phyloP scores from a whole-genome alignment of 1,284 basidiomycete species.

The Hymenochaete sp. region DNA sequence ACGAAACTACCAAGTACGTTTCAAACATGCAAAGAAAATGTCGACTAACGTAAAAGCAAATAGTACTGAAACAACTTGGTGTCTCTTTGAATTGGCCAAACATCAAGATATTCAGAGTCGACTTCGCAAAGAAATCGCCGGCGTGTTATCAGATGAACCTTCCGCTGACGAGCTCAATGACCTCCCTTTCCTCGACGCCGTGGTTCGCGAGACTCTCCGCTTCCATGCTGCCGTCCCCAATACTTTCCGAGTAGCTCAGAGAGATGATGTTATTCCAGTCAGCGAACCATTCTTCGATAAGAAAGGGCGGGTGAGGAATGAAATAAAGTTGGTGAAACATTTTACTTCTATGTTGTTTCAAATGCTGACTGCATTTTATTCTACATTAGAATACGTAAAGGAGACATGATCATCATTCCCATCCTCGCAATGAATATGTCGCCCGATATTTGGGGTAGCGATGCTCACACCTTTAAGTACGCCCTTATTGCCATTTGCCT shows the following conservation, averaged over 20 bases:
- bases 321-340: conserved; percentile 18
- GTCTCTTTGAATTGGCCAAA: conserved; percentile 33
- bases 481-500: not conserved
- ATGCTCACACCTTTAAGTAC: conserved; percentile 29
- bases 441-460: conserved; percentile 34
- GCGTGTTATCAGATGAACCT: conserved; percentile 21
- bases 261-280: conserved; percentile 25
- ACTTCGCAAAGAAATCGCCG: conserved; percentile 35
- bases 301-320: conserved; percentile 18
- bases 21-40: too few species aligned
- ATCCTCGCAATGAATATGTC: conserved; percentile 30
- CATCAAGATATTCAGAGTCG: conserved; percentile 34
- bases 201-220: conserved; percentile 26
- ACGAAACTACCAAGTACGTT: conserved; percentile 28
- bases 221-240: conserved; percentile 21
- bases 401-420: conserved; percentile 25
- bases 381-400: conserved; percentile 26
- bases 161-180: conserved; percentile 27
- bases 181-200: conserved; percentile 28
- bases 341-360: not conserved
- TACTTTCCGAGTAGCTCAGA: conserved; percentile 19
- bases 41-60: not conserved
- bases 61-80: conserved; percentile 38
- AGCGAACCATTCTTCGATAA: conserved; percentile 20
- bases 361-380: not conserved